These are phyloP conservation scores for Vigna mungo DNA, from an alignment of 306 rosid species.

Conservation along the genomic window DNA sequence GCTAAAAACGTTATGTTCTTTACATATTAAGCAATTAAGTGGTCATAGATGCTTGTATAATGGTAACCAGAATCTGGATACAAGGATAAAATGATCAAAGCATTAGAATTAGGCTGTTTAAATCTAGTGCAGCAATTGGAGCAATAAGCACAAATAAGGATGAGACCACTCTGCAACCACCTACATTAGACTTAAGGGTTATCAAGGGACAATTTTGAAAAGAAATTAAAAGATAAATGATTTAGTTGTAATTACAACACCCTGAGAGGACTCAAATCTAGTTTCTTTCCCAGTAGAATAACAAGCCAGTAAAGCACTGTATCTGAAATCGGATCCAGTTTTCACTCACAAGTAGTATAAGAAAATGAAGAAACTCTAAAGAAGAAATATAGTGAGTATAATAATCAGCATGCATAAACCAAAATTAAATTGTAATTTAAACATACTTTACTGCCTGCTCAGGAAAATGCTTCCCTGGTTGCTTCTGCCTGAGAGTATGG, in stretches of 20 bases:
- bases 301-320: conserved; percentile 25
- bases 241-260: conserved; percentile 3
- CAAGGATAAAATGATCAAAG: conserved; percentile 19
- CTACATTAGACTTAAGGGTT: conserved; percentile 1
- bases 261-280: conserved; percentile 1
- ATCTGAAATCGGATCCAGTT: conserved; percentile 16
- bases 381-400: conserved; percentile 9
- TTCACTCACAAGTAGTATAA: conserved; percentile 11
- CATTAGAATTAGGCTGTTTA: conserved; percentile 12
- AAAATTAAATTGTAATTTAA: conserved; percentile 43
- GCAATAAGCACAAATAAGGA: conserved; percentile 14
- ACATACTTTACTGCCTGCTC: conserved; percentile 99
- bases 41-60: conserved; percentile 13
- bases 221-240: background rate
- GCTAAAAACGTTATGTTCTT: background rate
- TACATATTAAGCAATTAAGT: background rate
- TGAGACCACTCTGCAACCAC: background rate
- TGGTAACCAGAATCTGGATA: conserved; percentile 8
- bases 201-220: background rate
- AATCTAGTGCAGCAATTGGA: conserved; percentile 19
- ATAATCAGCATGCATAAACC: conserved; percentile 28
- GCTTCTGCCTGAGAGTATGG: conserved; percentile 97
- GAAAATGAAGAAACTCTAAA: conserved; percentile 6
- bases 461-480: conserved; percentile 95
- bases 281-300: conserved; percentile 14